A percentile compares a stretch with the other conserved stretches of the same genome.
These are phyloP conservation scores for Talaromyces pinophilus DNA, from an alignment of 2,329 filamentous ascomycete species.

Conservation along the genomic window DNA sequence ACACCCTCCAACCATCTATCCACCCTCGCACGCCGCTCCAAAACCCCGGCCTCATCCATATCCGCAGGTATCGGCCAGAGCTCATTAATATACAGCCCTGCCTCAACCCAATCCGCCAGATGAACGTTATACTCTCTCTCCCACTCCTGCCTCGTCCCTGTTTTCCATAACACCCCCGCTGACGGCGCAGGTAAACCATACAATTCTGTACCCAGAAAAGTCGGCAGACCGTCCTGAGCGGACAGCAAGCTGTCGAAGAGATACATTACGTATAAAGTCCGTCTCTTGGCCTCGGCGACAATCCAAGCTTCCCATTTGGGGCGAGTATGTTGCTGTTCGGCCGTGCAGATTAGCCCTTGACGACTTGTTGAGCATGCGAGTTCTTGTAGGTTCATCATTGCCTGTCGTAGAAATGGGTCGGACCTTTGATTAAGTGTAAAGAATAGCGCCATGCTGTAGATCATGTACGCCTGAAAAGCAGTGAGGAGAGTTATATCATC, in stretches of 20 bases:
- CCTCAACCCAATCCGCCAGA: slow-evolving; percentile 47
- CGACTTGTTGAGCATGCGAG: slow-evolving; percentile 47
- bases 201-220: slow-evolving; percentile 55
- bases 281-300: slow-evolving; percentile 54
- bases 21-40: slow-evolving; percentile 40
- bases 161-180: slow-evolving; percentile 49
- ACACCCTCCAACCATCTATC: slow-evolving; percentile 54
- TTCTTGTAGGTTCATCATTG: slow-evolving; percentile 55
- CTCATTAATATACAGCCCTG: slow-evolving; percentile 51
- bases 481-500: slow-evolving; percentile 41
- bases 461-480: slow-evolving; percentile 56
- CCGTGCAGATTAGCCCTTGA: slow-evolving; percentile 48
- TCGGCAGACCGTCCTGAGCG: slow-evolving; percentile 46
- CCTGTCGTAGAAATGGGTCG: slow-evolving; percentile 41
- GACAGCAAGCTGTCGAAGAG: slow-evolving; percentile 56
- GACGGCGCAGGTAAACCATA: slow-evolving; percentile 47
- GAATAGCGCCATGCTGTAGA: slow-evolving; percentile 55
- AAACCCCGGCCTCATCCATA: slow-evolving; percentile 27
- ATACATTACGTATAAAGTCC: slow-evolving; percentile 56
- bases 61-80: slow-evolving; percentile 50
- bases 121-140: slow-evolving; percentile 47
- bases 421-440: slow-evolving; percentile 39
- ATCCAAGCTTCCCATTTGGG: slow-evolving; percentile 59
- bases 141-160: slow-evolving; percentile 44
- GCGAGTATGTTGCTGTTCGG: slow-evolving; percentile 42